Evolutionary conservation across 2,329 filamentous ascomycete species (phyloP).

Genomic region (Penicillium janthinellum): DNA sequence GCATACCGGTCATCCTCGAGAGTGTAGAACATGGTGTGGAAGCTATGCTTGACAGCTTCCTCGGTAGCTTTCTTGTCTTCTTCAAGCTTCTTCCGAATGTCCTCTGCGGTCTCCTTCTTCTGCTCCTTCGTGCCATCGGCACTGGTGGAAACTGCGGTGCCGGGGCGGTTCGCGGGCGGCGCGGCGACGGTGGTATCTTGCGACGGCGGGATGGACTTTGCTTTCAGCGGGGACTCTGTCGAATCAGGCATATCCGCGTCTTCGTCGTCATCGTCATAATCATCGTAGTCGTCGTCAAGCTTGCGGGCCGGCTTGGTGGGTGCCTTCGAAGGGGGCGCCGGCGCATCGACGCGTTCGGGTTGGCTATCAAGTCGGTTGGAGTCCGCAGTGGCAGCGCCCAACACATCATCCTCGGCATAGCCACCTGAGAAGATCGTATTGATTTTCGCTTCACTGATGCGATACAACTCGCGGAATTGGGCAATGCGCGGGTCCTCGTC

Average conservation of each 20-base stretch:
- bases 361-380: slow-evolving; percentile 37
- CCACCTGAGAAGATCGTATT: slow-evolving; percentile 68
- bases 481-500: slow-evolving; percentile 70
- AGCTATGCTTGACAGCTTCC: slow-evolving; percentile 84
- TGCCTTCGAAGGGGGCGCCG: slow-evolving; percentile 45
- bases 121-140: slow-evolving; percentile 59
- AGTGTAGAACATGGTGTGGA: slow-evolving; percentile 92
- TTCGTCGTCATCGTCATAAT: slow-evolving; percentile 64
- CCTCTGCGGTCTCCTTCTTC: slow-evolving; percentile 71
- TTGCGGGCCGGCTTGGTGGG: slow-evolving; percentile 67
- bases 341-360: slow-evolving; percentile 53
- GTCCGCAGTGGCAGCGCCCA: slow-evolving; percentile 53
- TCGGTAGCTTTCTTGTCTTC: slow-evolving; percentile 89
- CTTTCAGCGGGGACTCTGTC: slow-evolving; percentile 54
- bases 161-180: slow-evolving; percentile 69
- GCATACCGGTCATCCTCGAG: slow-evolving; percentile 92
- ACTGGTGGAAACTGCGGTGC: slow-evolving; percentile 63
- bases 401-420: slow-evolving; percentile 32
- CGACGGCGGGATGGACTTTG: slow-evolving; percentile 54
- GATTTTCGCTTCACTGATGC: slow-evolving; percentile 74
- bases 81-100: slow-evolving; percentile 90
- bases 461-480: slow-evolving; percentile 76
- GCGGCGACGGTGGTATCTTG: slow-evolving; percentile 63
- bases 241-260: slow-evolving; percentile 58
- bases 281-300: slow-evolving; percentile 76